These are phyloP conservation scores for Ananas comosus DNA, from an alignment of 176 grass and related monocot species.

Conservation along the genomic window DNA sequence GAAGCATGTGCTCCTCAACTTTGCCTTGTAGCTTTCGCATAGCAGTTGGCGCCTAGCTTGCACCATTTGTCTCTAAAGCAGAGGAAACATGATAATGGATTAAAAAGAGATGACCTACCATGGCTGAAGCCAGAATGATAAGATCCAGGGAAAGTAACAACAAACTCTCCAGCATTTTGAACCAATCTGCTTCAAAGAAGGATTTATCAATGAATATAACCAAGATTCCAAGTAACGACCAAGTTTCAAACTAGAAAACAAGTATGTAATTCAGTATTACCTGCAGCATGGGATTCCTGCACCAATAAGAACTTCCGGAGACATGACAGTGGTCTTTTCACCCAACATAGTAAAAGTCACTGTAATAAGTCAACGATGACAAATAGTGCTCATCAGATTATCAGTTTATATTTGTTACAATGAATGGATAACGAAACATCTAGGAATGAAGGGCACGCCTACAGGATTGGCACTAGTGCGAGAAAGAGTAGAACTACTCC, in stretches of 20 bases:
- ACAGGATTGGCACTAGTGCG: too few species aligned
- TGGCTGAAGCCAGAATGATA: conserved; percentile 99
- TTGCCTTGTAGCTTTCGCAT: too few species aligned
- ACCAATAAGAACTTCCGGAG: conserved; percentile 86
- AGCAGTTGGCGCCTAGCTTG: too few species aligned
- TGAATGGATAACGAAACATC: neutral
- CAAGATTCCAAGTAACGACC: conserved; percentile 34
- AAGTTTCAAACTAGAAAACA: conserved; percentile 21
- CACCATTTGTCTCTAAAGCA: too few species aligned
- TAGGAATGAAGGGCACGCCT: neutral
- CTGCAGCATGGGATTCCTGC: conserved; percentile 96
- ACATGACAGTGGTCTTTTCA: conserved; percentile 95
- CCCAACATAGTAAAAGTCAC: conserved; percentile 88
- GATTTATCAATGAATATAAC: conserved; percentile 47
- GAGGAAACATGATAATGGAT: conserved; percentile 8
- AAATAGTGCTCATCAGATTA: conserved; percentile 12
- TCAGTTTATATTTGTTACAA: neutral
- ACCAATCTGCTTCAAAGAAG: conserved; percentile 86
- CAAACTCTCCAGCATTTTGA: conserved; percentile 97
- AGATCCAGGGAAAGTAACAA: conserved; percentile 97
- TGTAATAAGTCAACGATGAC: conserved; percentile 28
- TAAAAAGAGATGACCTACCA: conserved; percentile 38
- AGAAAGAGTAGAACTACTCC: too few species aligned
- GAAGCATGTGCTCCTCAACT: too few species aligned
- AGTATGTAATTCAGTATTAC: conserved; percentile 36